Base-by-base conservation (phyloP, 108 stramenopile genomes). In the Cyclotella kingstonii region DNA sequence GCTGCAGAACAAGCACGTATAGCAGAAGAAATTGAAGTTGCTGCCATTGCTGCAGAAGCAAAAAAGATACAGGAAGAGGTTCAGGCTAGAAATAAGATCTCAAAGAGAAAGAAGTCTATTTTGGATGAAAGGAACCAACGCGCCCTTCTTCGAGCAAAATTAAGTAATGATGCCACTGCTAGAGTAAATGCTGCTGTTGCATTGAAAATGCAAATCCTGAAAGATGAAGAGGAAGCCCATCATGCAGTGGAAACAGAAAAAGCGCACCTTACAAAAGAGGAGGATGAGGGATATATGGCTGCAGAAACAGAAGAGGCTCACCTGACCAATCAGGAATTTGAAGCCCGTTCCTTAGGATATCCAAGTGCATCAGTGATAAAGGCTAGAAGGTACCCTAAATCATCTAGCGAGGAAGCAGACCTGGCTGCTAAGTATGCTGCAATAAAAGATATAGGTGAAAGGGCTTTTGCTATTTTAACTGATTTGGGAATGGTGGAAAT, bases 401-500 rank as follows among this genome's bases (percentile, higher is more conserved):
- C 54, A 26, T 19, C 48, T 9, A 63, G 71, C 14, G 74, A 70
- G 28, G 69, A 70, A 33, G 75, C 50, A 35, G 25, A 38, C 23
- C 38, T 80, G 48, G 51, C 60, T 25, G 25, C 30, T 2, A 80
- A 68, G 64, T 80, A 80, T 67, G 63, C 30, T 46, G 70, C 76
- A 0, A 76, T 80, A 56, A 7, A 25, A 21, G 51, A 62, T 57
- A 36, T 84, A 40, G 83, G 66, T 18, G 83, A 84, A 30, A 65
- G 70, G 42, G 75, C 74, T 9, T 84, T 77, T 51, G 31, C 58
- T 38, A 68, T 84, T 25, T 54, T 84, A 42, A 11, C 63, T 29
- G 80, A 82, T 76, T 60, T 82, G 28, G 77, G 77, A 2, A 78
- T 78, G 68, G 36, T 78, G 9, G 65, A 71, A 22, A 18, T 46